phyloP scores from a whole-genome alignment of 2,329 filamentous ascomycete species.

The Fusarium xylarioides region DNA sequence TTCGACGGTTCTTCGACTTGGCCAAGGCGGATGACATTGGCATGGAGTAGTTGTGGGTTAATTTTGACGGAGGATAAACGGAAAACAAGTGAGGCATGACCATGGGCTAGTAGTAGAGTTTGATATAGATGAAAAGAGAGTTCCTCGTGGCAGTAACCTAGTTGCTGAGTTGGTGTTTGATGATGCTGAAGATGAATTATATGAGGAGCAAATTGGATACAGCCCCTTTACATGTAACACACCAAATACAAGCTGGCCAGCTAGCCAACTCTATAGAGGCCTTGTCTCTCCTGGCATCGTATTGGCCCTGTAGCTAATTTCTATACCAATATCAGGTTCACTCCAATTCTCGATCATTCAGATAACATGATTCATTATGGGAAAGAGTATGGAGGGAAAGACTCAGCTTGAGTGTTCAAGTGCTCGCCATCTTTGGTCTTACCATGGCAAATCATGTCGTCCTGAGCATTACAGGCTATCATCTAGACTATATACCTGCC shows the following conservation, averaged over 20 bases:
- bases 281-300: accelerated
- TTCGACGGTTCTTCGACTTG: background rate
- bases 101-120: background rate
- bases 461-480: too few species aligned
- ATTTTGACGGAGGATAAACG: background rate
- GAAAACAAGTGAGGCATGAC: background rate
- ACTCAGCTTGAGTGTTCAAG: background rate
- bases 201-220: background rate
- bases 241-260: accelerated
- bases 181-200: background rate
- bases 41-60: background rate
- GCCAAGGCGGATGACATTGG: background rate
- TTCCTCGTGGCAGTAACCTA: background rate
- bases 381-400: background rate
- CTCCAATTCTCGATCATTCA: accelerated
- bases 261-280: accelerated
- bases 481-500: too few species aligned
- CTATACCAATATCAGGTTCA: background rate
- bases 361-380: accelerated
- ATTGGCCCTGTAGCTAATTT: background rate
- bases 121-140: background rate
- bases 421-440: too few species aligned
- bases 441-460: too few species aligned
- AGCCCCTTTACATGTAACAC: background rate
- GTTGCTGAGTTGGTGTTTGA: background rate